phyloP scores from a whole-genome alignment of 2,329 filamentous ascomycete species.

The Raffaelea ambrosiae region DNA sequence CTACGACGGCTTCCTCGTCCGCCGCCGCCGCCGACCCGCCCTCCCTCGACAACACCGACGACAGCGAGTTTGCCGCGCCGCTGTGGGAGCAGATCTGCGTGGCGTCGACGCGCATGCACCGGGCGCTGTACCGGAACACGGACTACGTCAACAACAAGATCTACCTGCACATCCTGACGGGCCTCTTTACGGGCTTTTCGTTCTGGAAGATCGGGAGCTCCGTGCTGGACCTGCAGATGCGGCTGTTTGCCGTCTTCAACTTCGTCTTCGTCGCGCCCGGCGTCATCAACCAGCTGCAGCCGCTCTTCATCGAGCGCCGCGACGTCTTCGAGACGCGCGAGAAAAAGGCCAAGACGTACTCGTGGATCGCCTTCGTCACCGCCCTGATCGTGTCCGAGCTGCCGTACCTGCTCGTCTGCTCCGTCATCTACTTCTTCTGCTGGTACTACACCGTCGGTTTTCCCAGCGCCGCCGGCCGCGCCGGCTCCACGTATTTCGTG shows the following conservation, averaged over 20 bases:
- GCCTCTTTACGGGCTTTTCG: conserved; percentile 41
- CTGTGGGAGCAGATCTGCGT: conserved; percentile 51
- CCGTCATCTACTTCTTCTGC: conserved; percentile 53
- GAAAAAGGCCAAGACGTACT: conserved; percentile 59
- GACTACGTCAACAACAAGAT: conserved; percentile 64
- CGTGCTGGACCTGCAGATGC: conserved; percentile 57
- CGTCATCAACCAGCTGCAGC: conserved; percentile 58
- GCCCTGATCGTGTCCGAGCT: conserved; percentile 61
- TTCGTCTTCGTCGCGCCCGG: conserved; percentile 59
- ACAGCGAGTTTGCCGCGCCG: conserved; percentile 60
- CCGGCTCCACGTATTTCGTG: conserved; percentile 41
- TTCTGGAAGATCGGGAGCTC: conserved; percentile 50
- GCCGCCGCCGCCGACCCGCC: too few relatives aligned
- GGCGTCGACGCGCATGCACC: conserved; percentile 55
- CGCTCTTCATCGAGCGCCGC: conserved; percentile 59
- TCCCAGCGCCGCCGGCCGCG: conserved; percentile 50
- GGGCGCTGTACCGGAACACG: conserved; percentile 66
- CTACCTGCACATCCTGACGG: conserved; percentile 32
- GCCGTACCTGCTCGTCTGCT: conserved; percentile 54
- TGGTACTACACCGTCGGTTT: conserved; percentile 17
- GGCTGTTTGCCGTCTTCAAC: conserved; percentile 64
- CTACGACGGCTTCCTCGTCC: too few relatives aligned
- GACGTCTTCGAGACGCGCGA: conserved; percentile 64
- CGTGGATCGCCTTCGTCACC: conserved; percentile 59
- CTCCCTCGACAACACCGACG: not conserved